phyloP scores from a whole-genome alignment of 176 grass and related monocot genomes.

The Oryza nivara region DNA sequence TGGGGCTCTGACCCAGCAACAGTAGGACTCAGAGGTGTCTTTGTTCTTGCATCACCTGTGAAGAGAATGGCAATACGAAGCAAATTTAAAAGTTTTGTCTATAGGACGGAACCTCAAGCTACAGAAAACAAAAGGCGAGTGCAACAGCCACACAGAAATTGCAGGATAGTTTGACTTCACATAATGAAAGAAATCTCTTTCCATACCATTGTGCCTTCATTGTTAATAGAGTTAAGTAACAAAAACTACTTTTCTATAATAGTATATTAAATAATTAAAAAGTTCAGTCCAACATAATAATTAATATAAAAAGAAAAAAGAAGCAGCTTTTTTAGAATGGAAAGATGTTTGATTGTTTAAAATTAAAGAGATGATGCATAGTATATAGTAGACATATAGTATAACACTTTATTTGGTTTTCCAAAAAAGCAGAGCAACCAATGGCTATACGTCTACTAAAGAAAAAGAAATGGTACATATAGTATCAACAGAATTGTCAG shows the following conservation, averaged over 20 bases:
- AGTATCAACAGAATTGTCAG: conserved; percentile 10
- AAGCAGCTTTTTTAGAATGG: background rate
- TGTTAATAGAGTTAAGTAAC: background rate
- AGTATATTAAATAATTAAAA: conserved; percentile 12
- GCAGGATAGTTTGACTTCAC: background rate
- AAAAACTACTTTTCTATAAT: background rate
- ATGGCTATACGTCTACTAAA: background rate
- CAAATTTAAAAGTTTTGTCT: conserved; percentile 17
- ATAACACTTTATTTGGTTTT: conserved; percentile 25
- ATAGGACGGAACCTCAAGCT: background rate
- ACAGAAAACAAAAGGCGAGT: background rate
- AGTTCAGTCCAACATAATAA: background rate
- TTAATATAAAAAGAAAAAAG: background rate
- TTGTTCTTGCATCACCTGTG: conserved; percentile 77
- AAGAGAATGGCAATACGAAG: conserved; percentile 23
- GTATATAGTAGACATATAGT: background rate
- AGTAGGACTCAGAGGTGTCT: conserved; percentile 92
- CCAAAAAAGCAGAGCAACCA: conserved; percentile 17
- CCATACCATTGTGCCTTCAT: background rate
- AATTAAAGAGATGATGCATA: conserved; percentile 7
- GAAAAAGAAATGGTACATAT: background rate
- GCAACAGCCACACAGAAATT: conserved; percentile 1
- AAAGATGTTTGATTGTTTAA: background rate
- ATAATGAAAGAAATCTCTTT: background rate
- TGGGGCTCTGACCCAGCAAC: conserved; percentile 75